These are phyloP conservation scores for Plasmopara viticola DNA, from an alignment of 352 stramenopile genomes.

Conservation along the genomic window DNA sequence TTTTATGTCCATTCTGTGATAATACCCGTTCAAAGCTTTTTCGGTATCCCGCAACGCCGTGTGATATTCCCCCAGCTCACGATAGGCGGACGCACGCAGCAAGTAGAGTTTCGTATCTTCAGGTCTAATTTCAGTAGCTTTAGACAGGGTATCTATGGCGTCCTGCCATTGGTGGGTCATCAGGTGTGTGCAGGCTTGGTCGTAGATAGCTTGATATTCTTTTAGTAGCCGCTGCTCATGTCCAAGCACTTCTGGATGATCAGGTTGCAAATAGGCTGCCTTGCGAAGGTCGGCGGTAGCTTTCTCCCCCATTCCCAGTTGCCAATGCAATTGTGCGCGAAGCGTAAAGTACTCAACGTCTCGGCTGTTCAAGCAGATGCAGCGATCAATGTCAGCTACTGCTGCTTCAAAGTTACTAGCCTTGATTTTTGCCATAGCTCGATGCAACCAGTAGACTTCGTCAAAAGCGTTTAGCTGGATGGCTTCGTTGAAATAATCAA, in stretches of 20 bases:
- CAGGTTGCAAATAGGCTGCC: constrained; percentile 43
- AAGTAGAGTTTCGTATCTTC: constrained; percentile 67
- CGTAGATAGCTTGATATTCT: constrained; percentile 70
- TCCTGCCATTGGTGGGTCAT: constrained; percentile 44
- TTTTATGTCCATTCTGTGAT: constrained; percentile 18
- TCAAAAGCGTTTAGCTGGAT: constrained; percentile 67
- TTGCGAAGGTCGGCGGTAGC: constrained; percentile 58
- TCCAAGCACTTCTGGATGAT: constrained; percentile 67
- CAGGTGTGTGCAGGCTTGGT: constrained; percentile 46
- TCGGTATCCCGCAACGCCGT: constrained; percentile 56
- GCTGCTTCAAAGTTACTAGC: constrained; percentile 59
- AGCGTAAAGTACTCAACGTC: constrained; percentile 83
- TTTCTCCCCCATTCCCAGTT: constrained; percentile 69
- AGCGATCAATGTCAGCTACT: constrained; percentile 73
- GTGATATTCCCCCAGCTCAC: constrained; percentile 54
- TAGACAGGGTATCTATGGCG: constrained; percentile 61
- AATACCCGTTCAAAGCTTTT: constrained; percentile 47
- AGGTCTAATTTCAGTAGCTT: constrained; percentile 56
- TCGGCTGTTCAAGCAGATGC: constrained; percentile 60
- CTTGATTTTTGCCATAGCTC: constrained; percentile 61
- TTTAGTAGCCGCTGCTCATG: constrained; percentile 59
- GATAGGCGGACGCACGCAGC: constrained; percentile 55
- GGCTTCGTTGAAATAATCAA: constrained; percentile 68
- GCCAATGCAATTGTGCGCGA: constrained; percentile 75
- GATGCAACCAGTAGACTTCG: constrained; percentile 73